Percentiles rank a stretch among this genome's conserved stretches.
phyloP scores from a whole-genome alignment of 1,139 yeast species.

The Saccharomycopsis hybrid region DNA sequence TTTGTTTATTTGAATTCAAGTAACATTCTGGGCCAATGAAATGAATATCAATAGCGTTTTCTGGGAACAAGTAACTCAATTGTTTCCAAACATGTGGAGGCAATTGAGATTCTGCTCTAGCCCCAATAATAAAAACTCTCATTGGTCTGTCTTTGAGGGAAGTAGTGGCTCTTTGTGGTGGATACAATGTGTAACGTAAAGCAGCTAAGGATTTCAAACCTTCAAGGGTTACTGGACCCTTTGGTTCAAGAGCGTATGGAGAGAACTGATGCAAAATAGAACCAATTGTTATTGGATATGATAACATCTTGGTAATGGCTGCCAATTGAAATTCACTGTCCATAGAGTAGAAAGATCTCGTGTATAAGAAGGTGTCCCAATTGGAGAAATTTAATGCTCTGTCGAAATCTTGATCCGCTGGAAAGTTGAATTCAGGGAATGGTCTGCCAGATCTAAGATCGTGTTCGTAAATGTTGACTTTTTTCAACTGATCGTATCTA shows the following conservation, averaged over 20 bases:
- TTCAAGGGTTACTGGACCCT: slow-evolving; percentile 84
- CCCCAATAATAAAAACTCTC: slow-evolving; percentile 83
- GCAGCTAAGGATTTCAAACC: slow-evolving; percentile 93
- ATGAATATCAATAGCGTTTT: slow-evolving; percentile 74
- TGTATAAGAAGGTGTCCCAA: slow-evolving; percentile 93
- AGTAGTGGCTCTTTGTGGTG: slow-evolving; percentile 51
- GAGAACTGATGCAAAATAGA: slow-evolving; percentile 77
- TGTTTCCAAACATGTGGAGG: slow-evolving; percentile 98
- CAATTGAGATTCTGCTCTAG: slow-evolving; percentile 87
- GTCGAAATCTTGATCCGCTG: slow-evolving; percentile 72
- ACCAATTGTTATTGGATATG: slow-evolving; percentile 88
- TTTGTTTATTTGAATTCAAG: slow-evolving; percentile 58
- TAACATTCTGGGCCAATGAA: slow-evolving; percentile 91
- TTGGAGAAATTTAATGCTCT: slow-evolving; percentile 68
- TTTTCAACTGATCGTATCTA: slow-evolving; percentile 66
- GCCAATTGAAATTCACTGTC: slow-evolving; percentile 95
- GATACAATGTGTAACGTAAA: slow-evolving; percentile 80
- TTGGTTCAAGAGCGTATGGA: slow-evolving; percentile 74
- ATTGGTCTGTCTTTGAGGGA: slow-evolving; percentile 79
- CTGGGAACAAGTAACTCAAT: slow-evolving; percentile 79
- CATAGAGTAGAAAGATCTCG: slow-evolving; percentile 91
- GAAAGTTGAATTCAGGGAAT: slow-evolving; percentile 93
- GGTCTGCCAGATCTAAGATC: slow-evolving; percentile 90
- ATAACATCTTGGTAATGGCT: slow-evolving; percentile 87
- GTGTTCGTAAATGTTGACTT: slow-evolving; percentile 90